Base-by-base conservation (phyloP, 2,329 filamentous ascomycete genomes). In the Endothia cerciana region DNA sequence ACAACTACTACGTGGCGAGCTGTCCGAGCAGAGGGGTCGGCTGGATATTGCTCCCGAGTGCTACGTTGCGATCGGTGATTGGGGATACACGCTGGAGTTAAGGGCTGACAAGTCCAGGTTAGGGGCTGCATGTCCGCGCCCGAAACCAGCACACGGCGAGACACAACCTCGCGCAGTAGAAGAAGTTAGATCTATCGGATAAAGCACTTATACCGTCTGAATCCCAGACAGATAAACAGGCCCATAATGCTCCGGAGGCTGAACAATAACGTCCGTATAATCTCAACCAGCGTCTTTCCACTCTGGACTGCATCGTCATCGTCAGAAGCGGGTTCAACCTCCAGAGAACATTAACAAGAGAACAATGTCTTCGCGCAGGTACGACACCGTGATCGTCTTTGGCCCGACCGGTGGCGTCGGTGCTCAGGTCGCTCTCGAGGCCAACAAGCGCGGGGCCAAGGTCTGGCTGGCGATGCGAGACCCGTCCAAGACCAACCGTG, bases 331-430 rank as follows among this genome's bases (percentile, higher is more conserved):
- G 10, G 38, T 30, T 4, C 51, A 15, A n/a, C 13, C 15, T 13
- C 17, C 4, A 5, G 4, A 15, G 28, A 17, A 28, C 15, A 19
- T 17, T 2, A 17, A 49, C 22, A 15, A 17, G 15, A 49, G 25
- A 5, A 49, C 17, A 22, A 64, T 38, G 15, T 64, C 63, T 40
- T 25, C 69, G 25, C 58, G 63, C 38, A 70, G 65, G 22, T 62
- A 80, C 15, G 41, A 66, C n/a, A 65, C 62, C 33, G 65, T 67
- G 2, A 79, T 85, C 63, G 73, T 85, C 62, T 85, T 85, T 67
- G 82, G 83, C 28, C 77, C 83, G 19, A 82, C 83, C 13, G 83
- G 83, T 56, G 70, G 71, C 10, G 78, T 84, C 38, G 83, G 77
- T 57, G 78, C 77, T 30, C 70, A 72, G 10, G 74, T 77, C 3